Evolutionary conservation across 2,329 filamentous ascomycete genomes (phyloP).

Genomic region (Hymenoscyphus scutula): DNA sequence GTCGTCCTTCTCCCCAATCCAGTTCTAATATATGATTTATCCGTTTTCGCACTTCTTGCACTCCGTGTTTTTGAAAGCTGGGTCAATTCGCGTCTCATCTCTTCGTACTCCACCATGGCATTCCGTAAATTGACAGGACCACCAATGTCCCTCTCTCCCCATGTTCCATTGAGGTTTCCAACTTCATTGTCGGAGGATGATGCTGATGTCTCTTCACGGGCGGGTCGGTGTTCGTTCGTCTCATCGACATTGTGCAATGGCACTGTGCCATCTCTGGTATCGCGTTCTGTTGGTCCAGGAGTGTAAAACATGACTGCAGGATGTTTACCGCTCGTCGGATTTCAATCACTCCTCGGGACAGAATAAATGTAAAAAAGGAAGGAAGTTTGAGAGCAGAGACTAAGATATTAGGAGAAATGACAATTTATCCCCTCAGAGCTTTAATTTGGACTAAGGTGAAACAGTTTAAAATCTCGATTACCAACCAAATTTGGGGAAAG

Average conservation of each 20-base stretch:
- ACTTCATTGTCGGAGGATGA: conserved; percentile 11
- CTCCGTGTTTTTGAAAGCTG: conserved; percentile 46
- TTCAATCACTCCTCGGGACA: not conserved
- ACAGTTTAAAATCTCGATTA: not conserved
- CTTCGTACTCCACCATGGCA: conserved; percentile 59
- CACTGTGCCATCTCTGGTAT: not conserved
- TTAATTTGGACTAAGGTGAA: not conserved
- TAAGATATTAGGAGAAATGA: not conserved
- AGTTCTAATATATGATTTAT: conserved; percentile 8
- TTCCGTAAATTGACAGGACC: conserved; percentile 49
- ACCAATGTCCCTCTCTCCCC: conserved; percentile 61
- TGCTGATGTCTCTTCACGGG: conserved; percentile 18
- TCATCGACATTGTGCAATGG: not conserved
- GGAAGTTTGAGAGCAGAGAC: not conserved
- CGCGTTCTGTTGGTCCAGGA: not conserved
- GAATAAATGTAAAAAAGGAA: not conserved
- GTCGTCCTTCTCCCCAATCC: conserved; percentile 15
- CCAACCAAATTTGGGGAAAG: not conserved
- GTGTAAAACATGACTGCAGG: not conserved
- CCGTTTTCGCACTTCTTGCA: conserved; percentile 20
- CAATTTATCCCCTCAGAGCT: not conserved
- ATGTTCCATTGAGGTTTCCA: conserved; percentile 47
- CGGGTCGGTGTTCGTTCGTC: not conserved
- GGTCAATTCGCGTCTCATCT: conserved; percentile 54
- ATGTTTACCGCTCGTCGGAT: not conserved